Percentiles rank a stretch among this genome's conserved stretches.
These are phyloP conservation scores for Chytriomyces confervae DNA, from an alignment of 192 early-diverging fungal species.

Conservation along the genomic window DNA sequence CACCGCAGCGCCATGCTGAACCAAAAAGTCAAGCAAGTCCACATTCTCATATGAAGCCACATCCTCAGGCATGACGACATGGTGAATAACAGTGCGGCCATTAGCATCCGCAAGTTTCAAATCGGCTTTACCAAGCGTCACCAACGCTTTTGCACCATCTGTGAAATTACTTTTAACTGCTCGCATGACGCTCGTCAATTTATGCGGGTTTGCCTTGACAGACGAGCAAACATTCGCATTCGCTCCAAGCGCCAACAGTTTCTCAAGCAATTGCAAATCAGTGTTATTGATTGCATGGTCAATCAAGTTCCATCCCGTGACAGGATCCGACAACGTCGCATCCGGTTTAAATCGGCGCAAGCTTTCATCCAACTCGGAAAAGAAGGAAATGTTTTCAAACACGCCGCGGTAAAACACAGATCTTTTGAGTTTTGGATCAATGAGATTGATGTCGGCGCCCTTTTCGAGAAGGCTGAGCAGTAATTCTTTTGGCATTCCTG, in stretches of 20 bases:
- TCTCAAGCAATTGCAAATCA: constrained; percentile 40
- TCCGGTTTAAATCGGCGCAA: constrained; percentile 33
- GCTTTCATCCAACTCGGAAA: not conserved
- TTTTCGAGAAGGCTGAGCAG: constrained; percentile 13
- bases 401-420: constrained; percentile 34
- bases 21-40: constrained; percentile 40
- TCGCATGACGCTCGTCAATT: constrained; percentile 48
- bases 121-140: constrained; percentile 3
- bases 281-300: constrained; percentile 49
- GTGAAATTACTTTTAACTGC: constrained; percentile 40
- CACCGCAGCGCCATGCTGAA: constrained; percentile 46
- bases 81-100: constrained; percentile 37
- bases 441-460: constrained; percentile 38
- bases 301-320: constrained; percentile 45
- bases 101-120: constrained; percentile 24
- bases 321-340: constrained; percentile 43
- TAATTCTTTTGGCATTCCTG: not conserved
- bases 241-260: constrained; percentile 36
- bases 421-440: constrained; percentile 32
- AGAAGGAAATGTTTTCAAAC: constrained; percentile 10
- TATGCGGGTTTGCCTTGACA: constrained; percentile 23
- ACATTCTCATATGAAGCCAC: constrained; percentile 39
- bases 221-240: constrained; percentile 40
- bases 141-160: constrained; percentile 29
- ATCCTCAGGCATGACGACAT: constrained; percentile 25